A percentile compares a stretch with the other conserved stretches of the same genome.
Evolutionary conservation across 2,329 filamentous ascomycete genomes (phyloP).

Genomic region (Penicillium sp.): DNA sequence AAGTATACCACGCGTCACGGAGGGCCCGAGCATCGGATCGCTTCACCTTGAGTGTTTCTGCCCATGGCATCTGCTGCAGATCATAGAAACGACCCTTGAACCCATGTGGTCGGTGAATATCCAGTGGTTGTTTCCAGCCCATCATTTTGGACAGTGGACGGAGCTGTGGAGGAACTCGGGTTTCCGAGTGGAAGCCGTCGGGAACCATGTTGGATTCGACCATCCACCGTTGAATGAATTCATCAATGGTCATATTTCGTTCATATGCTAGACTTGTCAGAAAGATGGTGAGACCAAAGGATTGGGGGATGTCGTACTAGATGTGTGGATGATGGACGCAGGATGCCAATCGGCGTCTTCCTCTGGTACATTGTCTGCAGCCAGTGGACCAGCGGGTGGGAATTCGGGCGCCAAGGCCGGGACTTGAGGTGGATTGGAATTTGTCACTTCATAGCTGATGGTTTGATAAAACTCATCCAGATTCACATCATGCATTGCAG

Average conservation of each 20-base stretch:
- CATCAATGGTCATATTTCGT: conserved; percentile 44
- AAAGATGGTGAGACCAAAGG: neutral
- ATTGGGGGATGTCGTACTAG: conserved; percentile 26
- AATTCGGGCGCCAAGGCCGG: conserved; percentile 1
- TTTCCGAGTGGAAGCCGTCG: conserved; percentile 20
- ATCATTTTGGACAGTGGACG: conserved; percentile 36
- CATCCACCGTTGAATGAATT: conserved; percentile 46
- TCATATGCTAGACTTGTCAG: conserved; percentile 36
- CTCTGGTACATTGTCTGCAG: conserved; percentile 11
- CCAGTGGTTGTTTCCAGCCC: conserved; percentile 37
- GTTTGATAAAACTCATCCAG: conserved; percentile 34
- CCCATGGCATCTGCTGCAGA: conserved; percentile 47
- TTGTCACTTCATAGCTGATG: conserved; percentile 19
- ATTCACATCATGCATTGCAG: conserved; percentile 25
- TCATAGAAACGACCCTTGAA: conserved; percentile 36
- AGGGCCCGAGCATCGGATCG: conserved; percentile 40
- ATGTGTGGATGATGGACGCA: conserved; percentile 31
- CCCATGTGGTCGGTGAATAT: conserved; percentile 33
- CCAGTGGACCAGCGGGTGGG: conserved; percentile 2
- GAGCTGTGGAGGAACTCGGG: conserved; percentile 22
- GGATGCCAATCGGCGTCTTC: conserved; percentile 23
- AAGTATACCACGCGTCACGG: conserved; percentile 45
- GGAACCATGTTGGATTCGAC: conserved; percentile 26
- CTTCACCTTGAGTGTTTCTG: conserved; percentile 36
- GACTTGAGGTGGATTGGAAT: conserved; percentile 11